Evolutionary conservation across 306 rosid species (phyloP).

Genomic region (Citrullus colocynthis): DNA sequence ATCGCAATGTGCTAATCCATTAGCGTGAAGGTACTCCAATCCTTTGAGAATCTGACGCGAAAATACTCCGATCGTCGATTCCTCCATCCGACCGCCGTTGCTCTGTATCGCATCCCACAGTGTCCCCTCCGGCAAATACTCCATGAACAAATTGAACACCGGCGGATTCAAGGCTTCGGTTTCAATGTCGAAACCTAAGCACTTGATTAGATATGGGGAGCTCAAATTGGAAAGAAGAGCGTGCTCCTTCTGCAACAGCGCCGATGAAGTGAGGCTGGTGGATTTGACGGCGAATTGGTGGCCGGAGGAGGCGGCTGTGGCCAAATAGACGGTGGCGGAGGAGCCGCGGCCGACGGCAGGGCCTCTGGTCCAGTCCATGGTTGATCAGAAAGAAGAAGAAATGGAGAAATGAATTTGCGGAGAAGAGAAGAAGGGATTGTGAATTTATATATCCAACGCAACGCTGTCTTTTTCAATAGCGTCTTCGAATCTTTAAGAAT

Average conservation of each 20-base stretch:
- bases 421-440: not conserved
- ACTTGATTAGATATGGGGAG: slow-evolving; percentile 22
- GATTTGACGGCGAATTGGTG: slow-evolving; percentile 33
- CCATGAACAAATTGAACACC: slow-evolving; percentile 30
- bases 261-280: slow-evolving; percentile 16
- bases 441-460: not conserved
- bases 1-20: slow-evolving; percentile 40
- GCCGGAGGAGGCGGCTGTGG: slow-evolving; percentile 8
- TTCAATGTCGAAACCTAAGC: slow-evolving; percentile 23
- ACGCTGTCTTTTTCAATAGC: not conserved
- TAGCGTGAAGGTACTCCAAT: slow-evolving; percentile 27
- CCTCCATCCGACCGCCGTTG: slow-evolving; percentile 21
- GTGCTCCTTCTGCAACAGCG: slow-evolving; percentile 23
- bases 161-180: slow-evolving; percentile 3
- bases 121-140: slow-evolving; percentile 32
- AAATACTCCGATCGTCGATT: slow-evolving; percentile 16
- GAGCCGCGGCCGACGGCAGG: slow-evolving; percentile 37
- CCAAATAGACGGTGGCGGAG: slow-evolving; percentile 29
- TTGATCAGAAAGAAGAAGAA: not conserved
- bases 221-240: slow-evolving; percentile 20
- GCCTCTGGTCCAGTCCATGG: slow-evolving; percentile 37
- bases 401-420: not conserved
- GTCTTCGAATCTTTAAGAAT: not conserved
- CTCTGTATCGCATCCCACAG: slow-evolving; percentile 25
- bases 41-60: slow-evolving; percentile 35